Evolutionary conservation across 495 filamentous ascomycete species (phyloP).

Genomic region (Penicillium dipodomyicola): DNA sequence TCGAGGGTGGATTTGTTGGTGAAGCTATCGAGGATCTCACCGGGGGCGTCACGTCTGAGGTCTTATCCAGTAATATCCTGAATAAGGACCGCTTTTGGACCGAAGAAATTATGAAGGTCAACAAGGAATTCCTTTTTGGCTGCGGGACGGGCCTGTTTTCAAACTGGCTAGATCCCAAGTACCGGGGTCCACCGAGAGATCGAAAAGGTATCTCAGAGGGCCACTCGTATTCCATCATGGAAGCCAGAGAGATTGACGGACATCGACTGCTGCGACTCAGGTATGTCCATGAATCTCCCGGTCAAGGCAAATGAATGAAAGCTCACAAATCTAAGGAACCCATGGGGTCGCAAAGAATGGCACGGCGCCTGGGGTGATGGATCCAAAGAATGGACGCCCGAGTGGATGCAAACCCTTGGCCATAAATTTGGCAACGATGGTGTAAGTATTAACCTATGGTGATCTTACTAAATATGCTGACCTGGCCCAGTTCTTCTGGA

Average conservation of each 20-base stretch:
- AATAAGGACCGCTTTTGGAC: constrained; percentile 88
- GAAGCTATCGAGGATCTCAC: constrained; percentile 94
- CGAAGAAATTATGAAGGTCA: constrained; percentile 80
- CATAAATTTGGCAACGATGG: constrained; percentile 91
- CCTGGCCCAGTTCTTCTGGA: constrained; percentile 59
- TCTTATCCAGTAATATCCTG: constrained; percentile 78
- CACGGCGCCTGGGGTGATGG: constrained; percentile 82
- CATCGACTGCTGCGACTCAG: constrained; percentile 70
- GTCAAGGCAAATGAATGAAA: background rate
- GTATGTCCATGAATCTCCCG: constrained; percentile 20
- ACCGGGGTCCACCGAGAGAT: constrained; percentile 39
- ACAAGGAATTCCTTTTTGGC: constrained; percentile 84
- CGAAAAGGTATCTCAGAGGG: constrained; percentile 74
- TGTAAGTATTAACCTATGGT: constrained; percentile 24
- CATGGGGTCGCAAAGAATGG: constrained; percentile 87
- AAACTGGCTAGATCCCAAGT: constrained; percentile 49
- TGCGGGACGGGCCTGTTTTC: constrained; percentile 67
- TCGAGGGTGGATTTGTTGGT: constrained; percentile 80
- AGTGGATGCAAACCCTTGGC: constrained; percentile 76
- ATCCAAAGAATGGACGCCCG: constrained; percentile 85
- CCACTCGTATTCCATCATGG: constrained; percentile 91
- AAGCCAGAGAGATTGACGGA: constrained; percentile 72
- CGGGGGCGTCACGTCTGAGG: constrained; percentile 81
- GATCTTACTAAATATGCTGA: background rate
- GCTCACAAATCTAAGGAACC: constrained; percentile 57